Evolutionary conservation across 768 basidiomycete species (phyloP).

Genomic region (Albatrellus ellisii): DNA sequence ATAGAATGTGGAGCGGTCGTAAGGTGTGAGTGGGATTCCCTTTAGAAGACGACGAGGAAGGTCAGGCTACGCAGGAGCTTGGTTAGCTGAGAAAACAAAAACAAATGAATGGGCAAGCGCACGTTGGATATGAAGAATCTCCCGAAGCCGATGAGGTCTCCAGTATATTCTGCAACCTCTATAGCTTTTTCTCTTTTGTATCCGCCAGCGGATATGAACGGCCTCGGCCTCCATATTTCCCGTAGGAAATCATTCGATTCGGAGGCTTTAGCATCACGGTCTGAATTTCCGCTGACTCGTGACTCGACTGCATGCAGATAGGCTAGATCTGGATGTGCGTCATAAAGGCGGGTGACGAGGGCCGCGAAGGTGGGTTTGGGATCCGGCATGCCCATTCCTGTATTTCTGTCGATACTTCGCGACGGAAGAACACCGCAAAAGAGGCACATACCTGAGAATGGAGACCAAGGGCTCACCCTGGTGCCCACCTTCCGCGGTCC

Average conservation of each 20-base stretch:
- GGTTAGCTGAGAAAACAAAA: neutral
- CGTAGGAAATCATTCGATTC: conserved; percentile 14
- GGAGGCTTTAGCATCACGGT: no score
- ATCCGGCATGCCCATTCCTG: conserved; percentile 13
- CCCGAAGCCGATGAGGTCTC: conserved; percentile 16
- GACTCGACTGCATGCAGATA: conserved; percentile 25
- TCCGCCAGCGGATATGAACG: conserved; percentile 11
- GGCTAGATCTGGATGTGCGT: conserved; percentile 19
- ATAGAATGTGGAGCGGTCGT: conserved; percentile 6
- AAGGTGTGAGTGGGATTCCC: neutral
- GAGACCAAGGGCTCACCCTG: conserved; percentile 19
- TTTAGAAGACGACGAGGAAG: conserved; percentile 9
- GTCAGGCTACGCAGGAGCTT: conserved; percentile 4
- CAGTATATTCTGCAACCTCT: conserved; percentile 9
- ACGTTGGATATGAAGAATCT: conserved; percentile 20
- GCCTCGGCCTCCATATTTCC: conserved; percentile 10
- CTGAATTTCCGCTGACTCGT: neutral
- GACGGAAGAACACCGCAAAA: neutral
- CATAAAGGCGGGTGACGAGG: conserved; percentile 14
- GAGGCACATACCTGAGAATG: neutral
- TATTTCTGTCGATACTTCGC: neutral
- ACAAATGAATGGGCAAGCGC: neutral
- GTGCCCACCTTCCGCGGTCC: conserved; percentile 23
- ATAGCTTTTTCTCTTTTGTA: conserved; percentile 13
- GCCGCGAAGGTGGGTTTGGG: conserved; percentile 16